Base-by-base conservation (phyloP, 2,329 filamentous ascomycete genomes). In the Taxawa tesnikishii region DNA sequence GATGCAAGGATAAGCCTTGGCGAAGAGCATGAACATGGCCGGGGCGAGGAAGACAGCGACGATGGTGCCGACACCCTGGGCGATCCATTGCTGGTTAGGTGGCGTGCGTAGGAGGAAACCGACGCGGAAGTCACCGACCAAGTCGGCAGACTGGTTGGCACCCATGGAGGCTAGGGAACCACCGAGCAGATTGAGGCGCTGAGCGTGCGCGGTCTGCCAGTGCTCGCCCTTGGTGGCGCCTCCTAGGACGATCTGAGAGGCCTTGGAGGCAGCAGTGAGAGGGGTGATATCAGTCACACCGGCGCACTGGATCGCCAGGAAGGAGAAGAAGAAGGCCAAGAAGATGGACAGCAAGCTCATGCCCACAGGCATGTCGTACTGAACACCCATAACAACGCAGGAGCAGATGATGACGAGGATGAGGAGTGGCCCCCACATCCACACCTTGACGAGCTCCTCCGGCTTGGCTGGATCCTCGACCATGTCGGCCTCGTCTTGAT, bases 1-100 rank as follows among this genome's bases (percentile, higher is more conserved):
- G 42, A 81, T 75, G 48, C 77, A 81, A 1, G 75, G 76, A 50
- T 82, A 81, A 1, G 77, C 77, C 4, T 67, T 65, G 39, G 72
- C 67, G 59, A 80, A 80, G 27, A 80, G 67, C 19, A 79, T 68
- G 47, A 79, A 81, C 43, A 81, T 66, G 7, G 70, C 74, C 1
- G 75, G 75, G 0, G 75, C 73, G 9, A 81, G 56, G 57, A 78
- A 79, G 42, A 79, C 63, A n/a, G 75, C 67, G 29, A 79, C 65
- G 18, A 78, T 50, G 6, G 70, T 70, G 16, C 75, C 75, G 10
- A 77, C 53, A 26, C 63, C 66, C 52, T 81, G 77, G 0, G 75
- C 75, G 42, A 75, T 62, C 63, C 74, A 81, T 51, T 81, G 76
- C 49, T 74, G 66, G 38, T 68, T 63, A 0, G 76, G 75, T 0